Evolutionary conservation across 1,284 basidiomycete species (phyloP).

Genomic region (Irpex sp.): DNA sequence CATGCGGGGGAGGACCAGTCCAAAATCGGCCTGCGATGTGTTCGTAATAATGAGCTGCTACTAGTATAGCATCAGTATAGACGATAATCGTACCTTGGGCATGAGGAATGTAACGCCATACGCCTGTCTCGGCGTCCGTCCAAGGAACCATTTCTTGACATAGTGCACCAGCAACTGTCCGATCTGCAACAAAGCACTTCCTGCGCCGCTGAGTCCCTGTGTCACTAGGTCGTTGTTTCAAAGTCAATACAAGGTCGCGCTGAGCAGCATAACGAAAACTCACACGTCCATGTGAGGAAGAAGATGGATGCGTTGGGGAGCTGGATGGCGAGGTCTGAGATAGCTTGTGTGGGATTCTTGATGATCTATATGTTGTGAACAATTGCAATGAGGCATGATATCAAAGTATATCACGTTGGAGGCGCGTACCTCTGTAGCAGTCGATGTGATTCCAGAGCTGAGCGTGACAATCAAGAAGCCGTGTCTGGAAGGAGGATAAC

Average conservation of each 20-base stretch:
- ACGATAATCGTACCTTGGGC: conserved; percentile 17
- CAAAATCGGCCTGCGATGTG: conserved; percentile 33
- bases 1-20: conserved; percentile 48
- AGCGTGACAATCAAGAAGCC: conserved; percentile 72
- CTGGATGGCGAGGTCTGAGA: conserved; percentile 53
- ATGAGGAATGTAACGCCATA: conserved; percentile 33
- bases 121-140: conserved; percentile 52
- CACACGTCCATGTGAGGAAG: conserved; percentile 74
- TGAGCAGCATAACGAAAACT: conserved; percentile 10
- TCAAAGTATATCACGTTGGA: not conserved
- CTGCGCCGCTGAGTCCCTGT: conserved; percentile 54
- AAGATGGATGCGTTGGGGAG: conserved; percentile 75
- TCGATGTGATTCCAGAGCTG: conserved; percentile 55
- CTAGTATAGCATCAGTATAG: not conserved
- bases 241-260: not conserved
- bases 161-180: conserved; percentile 63
- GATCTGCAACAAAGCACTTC: conserved; percentile 59
- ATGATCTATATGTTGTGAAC: conserved; percentile 31
- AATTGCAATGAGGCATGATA: not conserved
- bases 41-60: not conserved
- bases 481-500: conserved; percentile 28
- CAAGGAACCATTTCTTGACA: conserved; percentile 53
- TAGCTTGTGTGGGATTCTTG: conserved; percentile 46
- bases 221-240: conserved; percentile 31
- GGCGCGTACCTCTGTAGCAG: conserved; percentile 31